Conservation (phyloP, 257 asterid species). For the Phtheirospermum japonicum region DNA sequence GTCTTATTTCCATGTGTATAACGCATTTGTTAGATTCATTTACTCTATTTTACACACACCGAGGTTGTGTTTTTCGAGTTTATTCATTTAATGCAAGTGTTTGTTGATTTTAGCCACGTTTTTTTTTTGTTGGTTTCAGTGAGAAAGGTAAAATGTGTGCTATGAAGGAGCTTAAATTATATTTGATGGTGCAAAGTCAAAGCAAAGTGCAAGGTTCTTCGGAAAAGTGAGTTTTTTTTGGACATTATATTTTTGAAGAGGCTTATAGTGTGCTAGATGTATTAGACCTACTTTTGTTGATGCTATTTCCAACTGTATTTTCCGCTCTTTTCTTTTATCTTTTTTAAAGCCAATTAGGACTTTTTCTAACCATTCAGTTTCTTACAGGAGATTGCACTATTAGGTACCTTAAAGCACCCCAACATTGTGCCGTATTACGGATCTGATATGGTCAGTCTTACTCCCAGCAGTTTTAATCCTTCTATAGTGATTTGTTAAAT, state of each 20-base stretch:
- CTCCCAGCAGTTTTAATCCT: no score
- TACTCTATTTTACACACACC: background rate
- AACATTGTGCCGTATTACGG: no score
- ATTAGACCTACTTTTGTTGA: no score
- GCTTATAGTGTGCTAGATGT: background rate
- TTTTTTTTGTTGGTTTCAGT: no score
- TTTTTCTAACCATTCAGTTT: constrained; percentile 22
- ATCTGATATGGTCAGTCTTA: no score
- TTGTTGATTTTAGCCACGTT: constrained; percentile 22
- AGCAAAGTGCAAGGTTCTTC: no score
- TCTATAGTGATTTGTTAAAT: no score
- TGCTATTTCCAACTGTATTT: no score
- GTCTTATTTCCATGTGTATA: background rate
- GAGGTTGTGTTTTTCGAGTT: constrained; percentile 7
- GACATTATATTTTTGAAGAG: background rate
- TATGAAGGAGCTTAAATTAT: no score
- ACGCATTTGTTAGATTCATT: background rate
- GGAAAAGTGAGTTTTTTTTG: constrained; percentile 53
- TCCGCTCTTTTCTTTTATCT: background rate
- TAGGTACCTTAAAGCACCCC: no score
- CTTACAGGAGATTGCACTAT: constrained; percentile 69
- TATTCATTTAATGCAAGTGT: constrained; percentile 11
- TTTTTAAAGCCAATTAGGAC: background rate
- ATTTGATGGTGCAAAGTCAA: no score
- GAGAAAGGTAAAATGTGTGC: no score